A percentile compares a stretch with the other conserved stretches of the same genome.
Evolutionary conservation across 169 alveolate genomes (phyloP).

Genomic region (Plasmodium falciparum): DNA sequence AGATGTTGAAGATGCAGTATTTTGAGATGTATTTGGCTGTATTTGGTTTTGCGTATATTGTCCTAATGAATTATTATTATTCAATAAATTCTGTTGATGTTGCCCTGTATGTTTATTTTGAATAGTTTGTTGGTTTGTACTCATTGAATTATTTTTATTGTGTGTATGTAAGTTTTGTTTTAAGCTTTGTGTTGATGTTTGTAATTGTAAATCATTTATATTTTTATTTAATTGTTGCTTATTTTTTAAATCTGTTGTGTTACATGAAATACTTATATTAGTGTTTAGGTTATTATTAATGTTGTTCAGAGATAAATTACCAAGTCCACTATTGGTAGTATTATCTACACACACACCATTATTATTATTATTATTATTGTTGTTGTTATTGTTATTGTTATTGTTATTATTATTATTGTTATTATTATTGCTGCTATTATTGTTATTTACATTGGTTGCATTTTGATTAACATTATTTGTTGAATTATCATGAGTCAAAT

Average conservation of each 20-base stretch:
- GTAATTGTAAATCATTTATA: constrained; percentile 55
- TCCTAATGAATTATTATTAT: constrained; percentile 32
- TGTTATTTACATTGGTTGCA: constrained; percentile 14
- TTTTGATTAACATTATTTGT: constrained; percentile 34
- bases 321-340: constrained; percentile 38
- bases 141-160: constrained; percentile 21
- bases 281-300: constrained; percentile 30
- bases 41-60: constrained; percentile 59
- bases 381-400: too few species aligned
- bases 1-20: constrained; percentile 67
- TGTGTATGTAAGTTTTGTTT: constrained; percentile 25
- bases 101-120: constrained; percentile 47
- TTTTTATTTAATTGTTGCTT: constrained; percentile 58
- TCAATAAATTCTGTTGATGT: constrained; percentile 51
- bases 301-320: constrained; percentile 39
- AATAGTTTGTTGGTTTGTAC: constrained; percentile 11
- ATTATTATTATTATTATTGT: too few species aligned
- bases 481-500: constrained; percentile 39
- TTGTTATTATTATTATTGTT: too few species aligned
- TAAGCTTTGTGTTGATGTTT: constrained; percentile 18
- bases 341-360: constrained; percentile 10
- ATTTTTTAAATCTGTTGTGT: constrained; percentile 44
- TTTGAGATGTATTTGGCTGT: constrained; percentile 50
- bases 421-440: background rate
- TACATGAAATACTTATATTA: constrained; percentile 27